Evolutionary conservation across 192 early-diverging fungal species (phyloP).

Genomic region (Glomus cerebriforme): DNA sequence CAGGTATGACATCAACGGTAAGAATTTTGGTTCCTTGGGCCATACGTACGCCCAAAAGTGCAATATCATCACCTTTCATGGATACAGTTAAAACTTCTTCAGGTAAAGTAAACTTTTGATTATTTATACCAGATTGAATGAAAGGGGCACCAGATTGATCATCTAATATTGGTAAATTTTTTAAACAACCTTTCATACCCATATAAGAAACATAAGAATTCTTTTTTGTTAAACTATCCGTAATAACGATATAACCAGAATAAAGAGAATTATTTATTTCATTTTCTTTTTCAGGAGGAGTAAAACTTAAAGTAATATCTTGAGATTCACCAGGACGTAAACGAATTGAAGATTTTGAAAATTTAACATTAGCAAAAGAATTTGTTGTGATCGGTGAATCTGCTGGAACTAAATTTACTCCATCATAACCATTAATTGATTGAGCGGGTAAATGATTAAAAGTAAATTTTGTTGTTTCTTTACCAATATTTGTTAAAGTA

Average conservation of each 20-base stretch:
- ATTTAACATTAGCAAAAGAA: conserved; percentile 40
- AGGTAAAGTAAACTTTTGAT: background rate
- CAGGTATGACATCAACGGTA: background rate
- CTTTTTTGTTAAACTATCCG: background rate
- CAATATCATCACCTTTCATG: background rate
- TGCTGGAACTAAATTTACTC: conserved; percentile 33
- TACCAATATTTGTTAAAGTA: conserved; percentile 46
- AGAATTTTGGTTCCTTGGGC: conserved; percentile 1
- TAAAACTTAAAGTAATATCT: conserved; percentile 43
- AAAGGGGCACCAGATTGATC: conserved; percentile 32
- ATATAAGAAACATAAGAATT: conserved; percentile 37
- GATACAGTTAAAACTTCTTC: background rate
- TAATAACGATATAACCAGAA: conserved; percentile 39
- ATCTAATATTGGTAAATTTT: conserved; percentile 38
- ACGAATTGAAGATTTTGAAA: conserved; percentile 34
- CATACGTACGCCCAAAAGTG: background rate
- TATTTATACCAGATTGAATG: conserved; percentile 7
- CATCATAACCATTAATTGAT: conserved; percentile 45
- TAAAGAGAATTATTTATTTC: conserved; percentile 36
- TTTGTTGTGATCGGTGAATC: conserved; percentile 31
- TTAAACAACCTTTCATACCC: conserved; percentile 39
- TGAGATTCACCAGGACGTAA: conserved; percentile 36
- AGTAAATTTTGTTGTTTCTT: conserved; percentile 36
- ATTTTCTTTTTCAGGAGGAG: conserved; percentile 34
- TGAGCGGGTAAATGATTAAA: conserved; percentile 44